A percentile compares a stretch with the other conserved stretches of the same genome.
These are phyloP conservation scores for Conoideocrella luteorostrata DNA, from an alignment of 2,329 filamentous ascomycete species.

Conservation along the genomic window DNA sequence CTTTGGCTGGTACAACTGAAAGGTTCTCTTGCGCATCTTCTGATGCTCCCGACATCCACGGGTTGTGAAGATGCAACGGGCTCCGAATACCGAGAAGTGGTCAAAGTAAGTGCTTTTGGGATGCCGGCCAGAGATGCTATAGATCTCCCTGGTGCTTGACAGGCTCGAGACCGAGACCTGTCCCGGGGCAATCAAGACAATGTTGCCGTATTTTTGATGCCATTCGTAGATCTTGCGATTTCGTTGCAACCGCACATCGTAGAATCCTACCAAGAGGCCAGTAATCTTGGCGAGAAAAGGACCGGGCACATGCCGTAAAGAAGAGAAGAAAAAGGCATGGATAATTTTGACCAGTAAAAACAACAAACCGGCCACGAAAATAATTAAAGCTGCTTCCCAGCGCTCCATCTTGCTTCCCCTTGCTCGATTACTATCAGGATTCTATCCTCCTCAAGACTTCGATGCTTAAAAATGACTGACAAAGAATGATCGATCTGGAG, in stretches of 20 bases:
- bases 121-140: neutral
- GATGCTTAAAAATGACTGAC: no score
- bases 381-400: neutral
- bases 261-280: neutral
- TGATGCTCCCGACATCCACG: neutral
- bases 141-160: neutral
- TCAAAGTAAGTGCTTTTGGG: constrained; percentile 1
- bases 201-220: neutral
- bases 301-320: neutral
- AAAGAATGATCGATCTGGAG: no score
- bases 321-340: neutral
- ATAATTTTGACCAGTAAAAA: neutral
- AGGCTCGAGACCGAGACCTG: neutral
- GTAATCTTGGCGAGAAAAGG: neutral
- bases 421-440: no score
- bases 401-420: constrained; percentile 1
- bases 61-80: neutral
- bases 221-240: constrained; percentile 1
- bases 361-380: neutral
- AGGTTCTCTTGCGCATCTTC: neutral
- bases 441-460: no score
- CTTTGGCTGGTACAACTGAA: neutral
- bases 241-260: neutral
- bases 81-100: neutral
- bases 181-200: neutral